Percentiles rank a stretch among this genome's conserved stretches.
These are phyloP conservation scores for Amanita brunnescens DNA, from an alignment of 768 basidiomycete genomes.

Conservation along the genomic window DNA sequence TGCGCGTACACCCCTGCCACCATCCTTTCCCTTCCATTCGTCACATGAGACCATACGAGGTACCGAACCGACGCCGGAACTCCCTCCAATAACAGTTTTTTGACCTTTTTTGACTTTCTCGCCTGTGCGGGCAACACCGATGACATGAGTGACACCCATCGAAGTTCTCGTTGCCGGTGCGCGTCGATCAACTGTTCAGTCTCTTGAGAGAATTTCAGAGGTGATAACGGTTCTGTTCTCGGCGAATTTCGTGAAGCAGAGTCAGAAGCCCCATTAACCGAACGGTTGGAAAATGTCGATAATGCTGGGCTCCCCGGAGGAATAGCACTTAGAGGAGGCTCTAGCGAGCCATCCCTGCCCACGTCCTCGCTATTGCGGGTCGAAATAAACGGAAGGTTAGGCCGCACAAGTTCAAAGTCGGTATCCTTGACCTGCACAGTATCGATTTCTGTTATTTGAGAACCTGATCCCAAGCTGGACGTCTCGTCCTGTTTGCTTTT, in stretches of 20 bases:
- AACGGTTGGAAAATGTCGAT: slow-evolving; percentile 17
- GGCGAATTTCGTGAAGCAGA: slow-evolving; percentile 6
- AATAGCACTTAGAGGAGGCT: slow-evolving; percentile 17
- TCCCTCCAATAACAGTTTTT: slow-evolving; percentile 64
- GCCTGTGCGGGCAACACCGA: slow-evolving; percentile 51
- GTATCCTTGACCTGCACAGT: slow-evolving; percentile 71
- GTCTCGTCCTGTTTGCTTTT: slow-evolving; percentile 29
- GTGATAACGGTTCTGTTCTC: slow-evolving; percentile 8
- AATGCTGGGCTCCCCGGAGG: slow-evolving; percentile 36
- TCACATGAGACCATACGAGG: slow-evolving; percentile 75
- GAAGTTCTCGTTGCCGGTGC: slow-evolving; percentile 66
- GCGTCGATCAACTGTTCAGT: slow-evolving; percentile 43
- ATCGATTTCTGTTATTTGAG: slow-evolving; percentile 30
- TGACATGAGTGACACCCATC: slow-evolving; percentile 64
- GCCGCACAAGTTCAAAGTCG: slow-evolving; percentile 73
- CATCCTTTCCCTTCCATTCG: slow-evolving; percentile 64
- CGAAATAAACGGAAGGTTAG: slow-evolving; percentile 35
- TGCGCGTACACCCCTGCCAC: slow-evolving; percentile 63
- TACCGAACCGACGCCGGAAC: slow-evolving; percentile 81
- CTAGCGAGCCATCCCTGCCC: slow-evolving; percentile 25
- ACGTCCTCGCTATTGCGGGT: slow-evolving; percentile 47
- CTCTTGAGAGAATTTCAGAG: slow-evolving; percentile 12
- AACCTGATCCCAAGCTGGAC: slow-evolving; percentile 14
- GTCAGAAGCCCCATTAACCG: slow-evolving; percentile 19
- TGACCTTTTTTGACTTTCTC: slow-evolving; percentile 72